Evolutionary conservation across 2,329 filamentous ascomycete species (phyloP).

Genomic region (Huntiella omanensis): DNA sequence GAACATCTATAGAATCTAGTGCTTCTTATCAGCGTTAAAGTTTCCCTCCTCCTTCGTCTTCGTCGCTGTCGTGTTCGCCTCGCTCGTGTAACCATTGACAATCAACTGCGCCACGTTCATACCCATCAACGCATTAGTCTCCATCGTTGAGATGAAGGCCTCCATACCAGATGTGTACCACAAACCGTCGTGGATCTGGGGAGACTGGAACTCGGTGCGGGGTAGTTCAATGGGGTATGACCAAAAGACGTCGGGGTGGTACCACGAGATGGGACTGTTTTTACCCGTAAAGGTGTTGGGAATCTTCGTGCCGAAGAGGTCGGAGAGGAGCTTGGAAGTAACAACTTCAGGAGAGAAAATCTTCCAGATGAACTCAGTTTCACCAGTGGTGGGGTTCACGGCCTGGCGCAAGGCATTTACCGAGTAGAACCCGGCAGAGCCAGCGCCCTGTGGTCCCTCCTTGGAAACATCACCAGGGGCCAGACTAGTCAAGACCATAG

Average conservation of each 20-base stretch:
- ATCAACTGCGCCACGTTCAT: constrained; percentile 63
- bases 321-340: constrained; percentile 32
- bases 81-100: constrained; percentile 30
- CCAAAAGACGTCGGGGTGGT: constrained; percentile 57
- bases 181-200: constrained; percentile 44
- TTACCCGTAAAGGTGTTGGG: constrained; percentile 24
- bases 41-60: neutral
- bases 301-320: constrained; percentile 30
- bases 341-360: constrained; percentile 41
- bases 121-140: constrained; percentile 83
- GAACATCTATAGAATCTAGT: no score
- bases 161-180: constrained; percentile 68
- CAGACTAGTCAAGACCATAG: constrained; percentile 68
- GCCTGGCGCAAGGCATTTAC: constrained; percentile 54
- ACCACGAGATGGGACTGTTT: constrained; percentile 48
- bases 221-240: constrained; percentile 77
- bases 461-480: constrained; percentile 34
- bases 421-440: constrained; percentile 66
- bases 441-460: constrained; percentile 39
- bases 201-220: constrained; percentile 70
- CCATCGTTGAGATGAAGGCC: constrained; percentile 93
- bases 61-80: neutral
- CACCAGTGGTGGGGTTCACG: constrained; percentile 37
- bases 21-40: no score
- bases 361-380: constrained; percentile 42